These are phyloP conservation scores for Takakia lepidozioides DNA, from an alignment of 225 moss, liverwort and hornwort species.

Conservation along the genomic window DNA sequence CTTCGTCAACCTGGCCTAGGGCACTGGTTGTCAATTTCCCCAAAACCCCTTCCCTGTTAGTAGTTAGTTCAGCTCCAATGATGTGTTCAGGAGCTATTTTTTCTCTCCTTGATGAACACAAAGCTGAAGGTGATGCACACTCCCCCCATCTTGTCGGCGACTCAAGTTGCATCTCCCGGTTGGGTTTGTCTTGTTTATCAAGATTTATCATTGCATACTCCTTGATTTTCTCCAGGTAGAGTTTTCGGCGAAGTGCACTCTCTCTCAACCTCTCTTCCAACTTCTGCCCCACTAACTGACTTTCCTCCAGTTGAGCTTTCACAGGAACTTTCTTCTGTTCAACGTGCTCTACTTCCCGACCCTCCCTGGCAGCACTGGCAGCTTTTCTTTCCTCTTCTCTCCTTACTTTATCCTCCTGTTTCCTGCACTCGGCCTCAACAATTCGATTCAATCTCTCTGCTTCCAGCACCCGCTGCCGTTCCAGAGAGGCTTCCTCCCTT, in stretches of 20 bases:
- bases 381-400: slow-evolving; percentile 30
- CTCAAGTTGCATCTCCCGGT: slow-evolving; percentile 12
- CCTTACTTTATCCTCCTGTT: slow-evolving; percentile 26
- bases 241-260: slow-evolving; percentile 14
- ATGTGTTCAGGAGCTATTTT: slow-evolving; percentile 15
- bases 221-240: slow-evolving; percentile 34
- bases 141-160: slow-evolving; percentile 13
- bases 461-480: slow-evolving; percentile 18
- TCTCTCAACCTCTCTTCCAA: slow-evolving; percentile 25
- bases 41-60: background rate
- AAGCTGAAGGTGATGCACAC: slow-evolving; percentile 14
- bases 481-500: slow-evolving; percentile 30
- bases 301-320: slow-evolving; percentile 28
- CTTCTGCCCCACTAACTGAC: slow-evolving; percentile 18
- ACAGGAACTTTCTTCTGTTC: slow-evolving; percentile 25
- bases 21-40: too few species aligned
- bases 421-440: slow-evolving; percentile 13
- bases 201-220: slow-evolving; percentile 30
- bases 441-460: slow-evolving; percentile 21
- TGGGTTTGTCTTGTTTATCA: slow-evolving; percentile 24
- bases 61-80: slow-evolving; percentile 12
- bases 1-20: too few species aligned
- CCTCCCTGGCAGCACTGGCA: slow-evolving; percentile 13
- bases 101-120: slow-evolving; percentile 19
- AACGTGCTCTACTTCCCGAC: slow-evolving; percentile 18